These are phyloP conservation scores for Eimeria acervulina DNA, from an alignment of 169 alveolate genomes.

Conservation along the genomic window DNA sequence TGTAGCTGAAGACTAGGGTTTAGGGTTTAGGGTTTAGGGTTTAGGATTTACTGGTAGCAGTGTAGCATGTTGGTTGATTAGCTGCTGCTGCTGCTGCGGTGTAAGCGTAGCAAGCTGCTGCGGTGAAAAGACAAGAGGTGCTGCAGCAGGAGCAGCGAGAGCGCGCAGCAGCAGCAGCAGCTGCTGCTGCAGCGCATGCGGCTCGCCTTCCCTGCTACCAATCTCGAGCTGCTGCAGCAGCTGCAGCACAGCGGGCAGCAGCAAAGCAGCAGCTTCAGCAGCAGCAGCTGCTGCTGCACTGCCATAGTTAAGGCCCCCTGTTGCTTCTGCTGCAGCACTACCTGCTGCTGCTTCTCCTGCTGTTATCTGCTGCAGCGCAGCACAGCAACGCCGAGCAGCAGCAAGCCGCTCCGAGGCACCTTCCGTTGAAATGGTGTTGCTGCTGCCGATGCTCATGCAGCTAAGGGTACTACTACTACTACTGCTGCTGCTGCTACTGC, in stretches of 20 bases:
- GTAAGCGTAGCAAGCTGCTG: conserved; percentile 43
- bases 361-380: conserved; percentile 54
- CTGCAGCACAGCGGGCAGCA: conserved; percentile 73
- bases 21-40: conserved; percentile 10
- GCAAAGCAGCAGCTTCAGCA: conserved; percentile 25
- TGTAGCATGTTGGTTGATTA: not conserved
- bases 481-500: conserved; percentile 26
- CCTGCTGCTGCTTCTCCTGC: conserved; percentile 39
- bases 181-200: conserved; percentile 65
- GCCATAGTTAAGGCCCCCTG: not conserved
- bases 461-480: not conserved
- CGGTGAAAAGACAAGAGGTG: conserved; percentile 36
- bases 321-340: conserved; percentile 58
- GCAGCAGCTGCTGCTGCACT: not conserved
- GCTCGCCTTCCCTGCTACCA: conserved; percentile 47
- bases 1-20: not conserved
- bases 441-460: conserved; percentile 27
- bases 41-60: conserved; percentile 32
- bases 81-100: conserved; percentile 29
- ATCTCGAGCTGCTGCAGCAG: conserved; percentile 55
- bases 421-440: not conserved
- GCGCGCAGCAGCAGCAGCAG: conserved; percentile 68
- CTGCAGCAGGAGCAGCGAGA: conserved; percentile 42
- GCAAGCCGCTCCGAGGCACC: conserved; percentile 52
- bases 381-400: conserved; percentile 36